Evolutionary conservation across 2,329 filamentous ascomycete genomes (phyloP), one percentile per base, ranked within the genome.

Genomic region (Trichocomaceae sp.): DNA sequence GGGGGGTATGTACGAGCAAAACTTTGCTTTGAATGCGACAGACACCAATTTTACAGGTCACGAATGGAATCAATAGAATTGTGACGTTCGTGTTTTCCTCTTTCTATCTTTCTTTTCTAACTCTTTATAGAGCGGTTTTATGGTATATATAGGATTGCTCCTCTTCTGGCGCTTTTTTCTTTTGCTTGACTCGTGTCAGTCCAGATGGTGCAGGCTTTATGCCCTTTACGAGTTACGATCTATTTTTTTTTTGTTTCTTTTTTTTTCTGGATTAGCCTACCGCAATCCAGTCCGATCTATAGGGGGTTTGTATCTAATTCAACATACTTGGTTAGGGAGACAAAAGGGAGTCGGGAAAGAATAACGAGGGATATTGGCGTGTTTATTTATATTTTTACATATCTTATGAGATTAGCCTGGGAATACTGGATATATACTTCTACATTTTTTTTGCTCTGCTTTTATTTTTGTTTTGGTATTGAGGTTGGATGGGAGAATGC

Each of bases 1-100:
- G 48, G 65, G 63, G 5, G 64, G 65, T n/a, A 62, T 71, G 42
- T 73, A 69, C 44, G 60, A 60, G n/a, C 66, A 64, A 50, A 68
- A 69, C 58, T 48, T 71, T 17, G 63, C 62, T 15, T 54, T 68
- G 9, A 68, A 66, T 53, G 57, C 62, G 35, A 63, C 64, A 7
- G 64, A 68, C 35, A 42, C 61, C 44, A 60, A 58, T 42, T 69
- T 65, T 39, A 47, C 57, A 39, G 63, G 63, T 49, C 60, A 61
- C n/a, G 66, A 70, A 54, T 69, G 68, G 67, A 60, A 35, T 49
- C 39, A 49, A 52, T 56, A 62, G 22, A 49, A 19, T 31, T 23
- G 29, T 47, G 46, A 37, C 41, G 46, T 23, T 46, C 7, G 23
- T 26, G 23, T 26, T 19, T 9, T 19, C 13, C 5, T 52, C 23